Percentiles rank a stretch among this genome's conserved stretches.
phyloP scores from a whole-genome alignment of 192 early-diverging fungal species.

The Chytriomyces sp. region DNA sequence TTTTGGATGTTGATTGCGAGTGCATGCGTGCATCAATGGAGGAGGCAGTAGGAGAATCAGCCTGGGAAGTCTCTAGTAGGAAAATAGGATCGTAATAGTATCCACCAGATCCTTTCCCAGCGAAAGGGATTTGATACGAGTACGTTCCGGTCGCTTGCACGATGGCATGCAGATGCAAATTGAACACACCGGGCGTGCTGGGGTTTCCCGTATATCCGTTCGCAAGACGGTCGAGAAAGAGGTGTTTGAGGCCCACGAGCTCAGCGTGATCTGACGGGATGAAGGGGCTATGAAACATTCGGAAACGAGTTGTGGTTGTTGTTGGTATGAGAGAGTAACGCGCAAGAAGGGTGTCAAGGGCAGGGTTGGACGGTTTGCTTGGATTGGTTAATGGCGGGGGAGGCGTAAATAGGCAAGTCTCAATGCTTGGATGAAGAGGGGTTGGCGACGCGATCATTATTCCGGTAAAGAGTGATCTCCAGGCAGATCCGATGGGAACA shows the following conservation, averaged over 20 bases:
- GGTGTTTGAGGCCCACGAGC: constrained; percentile 14
- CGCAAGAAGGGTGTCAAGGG: constrained; percentile 8
- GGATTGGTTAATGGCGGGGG: neutral
- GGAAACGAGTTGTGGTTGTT: constrained; percentile 8
- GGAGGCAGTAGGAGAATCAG: no score
- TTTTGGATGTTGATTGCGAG: no score
- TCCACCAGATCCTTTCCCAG: neutral
- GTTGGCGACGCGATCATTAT: constrained; percentile 10
- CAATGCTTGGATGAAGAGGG: neutral
- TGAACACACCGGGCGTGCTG: neutral
- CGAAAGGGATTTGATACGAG: constrained; percentile 1
- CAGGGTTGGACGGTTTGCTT: neutral
- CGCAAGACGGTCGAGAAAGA: constrained; percentile 24
- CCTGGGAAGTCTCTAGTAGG: no score
- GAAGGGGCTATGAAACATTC: constrained; percentile 45
- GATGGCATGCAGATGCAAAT: neutral
- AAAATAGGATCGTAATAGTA: constrained; percentile 18
- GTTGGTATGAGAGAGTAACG: neutral
- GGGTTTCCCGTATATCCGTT: constrained; percentile 1
- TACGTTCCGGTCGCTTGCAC: constrained; percentile 2
- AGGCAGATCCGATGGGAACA: constrained; percentile 33
- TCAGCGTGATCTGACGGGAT: constrained; percentile 39
- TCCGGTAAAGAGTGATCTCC: constrained; percentile 39
- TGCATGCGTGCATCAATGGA: no score
- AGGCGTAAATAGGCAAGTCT: neutral